phyloP scores from a whole-genome alignment of 1,139 yeast species.

The Hansenula lynferdii region DNA sequence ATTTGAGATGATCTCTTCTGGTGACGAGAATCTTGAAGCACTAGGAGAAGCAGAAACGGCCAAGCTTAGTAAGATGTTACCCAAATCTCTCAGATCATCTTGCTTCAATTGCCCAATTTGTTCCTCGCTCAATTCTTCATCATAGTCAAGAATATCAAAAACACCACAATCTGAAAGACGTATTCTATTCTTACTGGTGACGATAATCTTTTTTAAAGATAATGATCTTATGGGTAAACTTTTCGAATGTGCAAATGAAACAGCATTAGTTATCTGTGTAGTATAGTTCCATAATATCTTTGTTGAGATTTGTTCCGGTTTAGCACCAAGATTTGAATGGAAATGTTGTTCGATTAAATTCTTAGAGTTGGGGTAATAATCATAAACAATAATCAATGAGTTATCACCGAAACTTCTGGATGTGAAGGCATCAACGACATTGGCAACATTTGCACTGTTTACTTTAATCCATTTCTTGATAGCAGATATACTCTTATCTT shows the following conservation, averaged over 20 bases:
- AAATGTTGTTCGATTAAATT: constrained; percentile 56
- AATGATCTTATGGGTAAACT: constrained; percentile 61
- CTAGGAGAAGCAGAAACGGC: constrained; percentile 40
- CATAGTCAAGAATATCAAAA: constrained; percentile 53
- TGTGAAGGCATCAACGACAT: constrained; percentile 78
- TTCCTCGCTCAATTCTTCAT: constrained; percentile 23
- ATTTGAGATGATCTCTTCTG: constrained; percentile 20
- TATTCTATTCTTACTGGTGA: constrained; percentile 63
- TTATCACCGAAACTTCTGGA: constrained; percentile 81
- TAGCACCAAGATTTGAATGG: constrained; percentile 22
- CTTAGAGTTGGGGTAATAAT: constrained; percentile 60
- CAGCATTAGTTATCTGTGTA: constrained; percentile 67
- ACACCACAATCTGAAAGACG: constrained; percentile 71
- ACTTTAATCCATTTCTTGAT: constrained; percentile 50
- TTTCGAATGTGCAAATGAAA: constrained; percentile 55
- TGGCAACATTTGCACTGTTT: constrained; percentile 56
- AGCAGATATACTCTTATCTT: constrained; percentile 49
- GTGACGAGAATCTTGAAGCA: constrained; percentile 15
- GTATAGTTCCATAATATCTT: constrained; percentile 70
- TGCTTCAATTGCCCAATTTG: constrained; percentile 35
- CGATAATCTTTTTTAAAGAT: constrained; percentile 64
- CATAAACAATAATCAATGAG: constrained; percentile 60
- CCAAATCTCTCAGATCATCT: constrained; percentile 53
- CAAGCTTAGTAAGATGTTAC: constrained; percentile 53
- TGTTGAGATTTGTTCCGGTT: constrained; percentile 49